Conservation (phyloP, 306 rosid species). For the Phaseolus lunatus region DNA sequence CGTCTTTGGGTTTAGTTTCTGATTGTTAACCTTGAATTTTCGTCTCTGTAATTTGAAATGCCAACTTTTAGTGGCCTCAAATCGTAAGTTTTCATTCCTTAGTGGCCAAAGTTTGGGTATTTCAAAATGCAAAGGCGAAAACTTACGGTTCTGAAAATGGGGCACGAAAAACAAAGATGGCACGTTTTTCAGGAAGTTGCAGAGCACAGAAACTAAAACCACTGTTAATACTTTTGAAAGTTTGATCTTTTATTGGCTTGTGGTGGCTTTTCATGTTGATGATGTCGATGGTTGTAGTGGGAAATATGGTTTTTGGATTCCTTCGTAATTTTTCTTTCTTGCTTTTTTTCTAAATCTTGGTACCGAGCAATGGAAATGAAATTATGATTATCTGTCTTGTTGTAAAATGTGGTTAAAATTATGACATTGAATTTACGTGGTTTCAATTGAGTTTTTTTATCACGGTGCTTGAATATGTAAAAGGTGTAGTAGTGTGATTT, state of each 20-base stretch:
- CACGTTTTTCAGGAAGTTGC: neutral
- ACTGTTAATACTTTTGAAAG: neutral
- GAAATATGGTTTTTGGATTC: conserved; percentile 5
- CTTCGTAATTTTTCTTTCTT: neutral
- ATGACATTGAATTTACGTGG: neutral
- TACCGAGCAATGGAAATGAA: conserved; percentile 1
- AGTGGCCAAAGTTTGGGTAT: neutral
- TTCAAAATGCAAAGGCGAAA: neutral
- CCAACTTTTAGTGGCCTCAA: neutral
- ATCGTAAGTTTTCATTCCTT: neutral
- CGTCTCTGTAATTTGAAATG: neutral
- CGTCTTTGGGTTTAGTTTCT: neutral
- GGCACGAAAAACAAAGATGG: neutral
- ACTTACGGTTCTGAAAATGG: neutral
- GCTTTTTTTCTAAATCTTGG: neutral
- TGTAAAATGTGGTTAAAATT: conserved; percentile 5
- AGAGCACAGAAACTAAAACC: neutral
- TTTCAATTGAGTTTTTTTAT: neutral
- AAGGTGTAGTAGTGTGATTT: neutral
- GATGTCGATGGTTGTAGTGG: conserved; percentile 10
- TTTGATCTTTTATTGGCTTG: conserved; percentile 13
- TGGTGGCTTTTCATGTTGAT: conserved; percentile 22
- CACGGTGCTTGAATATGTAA: conserved; percentile 22
- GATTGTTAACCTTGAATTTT: neutral
- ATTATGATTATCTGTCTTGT: conserved; percentile 15